Evolutionary conservation across 73 alveolate genomes (phyloP).

Genomic region (Paraurostyla sp.): DNA sequence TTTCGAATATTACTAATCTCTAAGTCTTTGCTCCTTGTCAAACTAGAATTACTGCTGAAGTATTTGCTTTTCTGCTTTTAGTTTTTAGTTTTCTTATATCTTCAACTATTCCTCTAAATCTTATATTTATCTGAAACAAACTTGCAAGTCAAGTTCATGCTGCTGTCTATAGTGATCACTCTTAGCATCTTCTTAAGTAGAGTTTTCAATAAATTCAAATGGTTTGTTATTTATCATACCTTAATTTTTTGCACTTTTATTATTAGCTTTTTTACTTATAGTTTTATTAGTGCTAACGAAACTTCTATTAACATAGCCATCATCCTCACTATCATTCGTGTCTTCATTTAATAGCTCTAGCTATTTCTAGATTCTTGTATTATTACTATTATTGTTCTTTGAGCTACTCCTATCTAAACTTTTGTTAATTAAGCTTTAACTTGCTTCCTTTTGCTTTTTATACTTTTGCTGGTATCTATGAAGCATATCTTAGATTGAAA

Average conservation of each 20-base stretch:
- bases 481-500: constrained; percentile 29
- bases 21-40: not conserved
- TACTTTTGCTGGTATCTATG: constrained; percentile 44
- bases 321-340: not conserved
- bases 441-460: constrained; percentile 16
- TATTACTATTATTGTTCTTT: not conserved
- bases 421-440: not conserved
- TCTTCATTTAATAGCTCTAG: not conserved
- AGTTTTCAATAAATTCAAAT: not conserved
- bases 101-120: constrained; percentile 14
- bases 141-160: not conserved
- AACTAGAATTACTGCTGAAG: not conserved
- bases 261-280: not conserved
- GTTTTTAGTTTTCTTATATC: constrained; percentile 1
- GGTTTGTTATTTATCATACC: not conserved
- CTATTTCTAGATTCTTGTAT: not conserved
- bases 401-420: not conserved
- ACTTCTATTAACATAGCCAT: constrained; percentile 57
- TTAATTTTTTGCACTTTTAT: not conserved
- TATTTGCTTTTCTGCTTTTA: constrained; percentile 31
- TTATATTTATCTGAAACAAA: constrained; percentile 4
- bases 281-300: constrained; percentile 7
- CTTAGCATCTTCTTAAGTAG: not conserved
- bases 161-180: not conserved
- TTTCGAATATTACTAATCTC: not conserved